Percentiles rank a stretch among this genome's conserved stretches.
These are phyloP conservation scores for Aegilops longissima DNA, from an alignment of 176 grass and related monocot genomes.

Conservation along the genomic window DNA sequence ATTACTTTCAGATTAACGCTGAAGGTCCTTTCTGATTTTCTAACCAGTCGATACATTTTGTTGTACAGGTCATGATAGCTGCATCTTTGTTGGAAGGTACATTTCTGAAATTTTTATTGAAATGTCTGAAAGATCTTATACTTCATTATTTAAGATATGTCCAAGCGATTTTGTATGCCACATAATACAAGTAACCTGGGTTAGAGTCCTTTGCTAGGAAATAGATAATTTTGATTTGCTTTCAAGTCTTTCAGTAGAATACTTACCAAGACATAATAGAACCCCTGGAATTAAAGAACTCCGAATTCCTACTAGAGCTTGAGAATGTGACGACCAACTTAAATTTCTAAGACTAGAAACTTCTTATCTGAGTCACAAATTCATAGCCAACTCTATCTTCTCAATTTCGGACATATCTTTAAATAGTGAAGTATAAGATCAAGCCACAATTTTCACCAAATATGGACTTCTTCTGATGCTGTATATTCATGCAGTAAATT, in stretches of 20 bases:
- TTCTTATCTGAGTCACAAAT: background rate
- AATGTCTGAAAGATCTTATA: background rate
- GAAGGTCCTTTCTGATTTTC: background rate
- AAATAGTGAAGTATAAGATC: background rate
- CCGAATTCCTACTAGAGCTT: background rate
- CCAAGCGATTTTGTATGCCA: background rate
- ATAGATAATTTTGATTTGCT: background rate
- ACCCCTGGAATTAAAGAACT: background rate
- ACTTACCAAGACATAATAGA: background rate
- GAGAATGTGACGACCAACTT: background rate
- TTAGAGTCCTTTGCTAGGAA: background rate
- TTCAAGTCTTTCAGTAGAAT: background rate
- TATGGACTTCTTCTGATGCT: conserved; percentile 3
- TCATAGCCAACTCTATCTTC: background rate
- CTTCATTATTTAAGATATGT: background rate
- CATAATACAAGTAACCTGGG: background rate
- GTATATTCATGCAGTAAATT: conserved; percentile 52
- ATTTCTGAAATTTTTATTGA: conserved; percentile 12
- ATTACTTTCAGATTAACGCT: background rate
- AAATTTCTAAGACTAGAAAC: background rate
- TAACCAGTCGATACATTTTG: conserved; percentile 17
- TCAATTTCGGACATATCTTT: background rate
- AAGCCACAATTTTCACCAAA: background rate
- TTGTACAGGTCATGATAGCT: conserved; percentile 79
- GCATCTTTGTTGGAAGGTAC: conserved; percentile 91